phyloP scores from a whole-genome alignment of 2,329 filamentous ascomycete species.

The Plectosphaerella sp. region DNA sequence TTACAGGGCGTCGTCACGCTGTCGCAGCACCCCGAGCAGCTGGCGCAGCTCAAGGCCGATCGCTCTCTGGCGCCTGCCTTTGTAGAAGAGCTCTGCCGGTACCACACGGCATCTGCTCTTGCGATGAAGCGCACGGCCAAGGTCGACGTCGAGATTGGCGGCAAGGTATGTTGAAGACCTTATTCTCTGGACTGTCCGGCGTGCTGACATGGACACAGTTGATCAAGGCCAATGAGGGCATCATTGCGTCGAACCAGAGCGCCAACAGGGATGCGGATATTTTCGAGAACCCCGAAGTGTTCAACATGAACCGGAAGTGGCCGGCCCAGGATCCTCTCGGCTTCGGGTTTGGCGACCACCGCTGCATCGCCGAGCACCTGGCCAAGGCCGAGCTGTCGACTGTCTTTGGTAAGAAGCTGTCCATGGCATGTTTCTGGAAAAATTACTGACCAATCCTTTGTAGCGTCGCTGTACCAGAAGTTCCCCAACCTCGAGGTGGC shows the following conservation, averaged over 20 bases:
- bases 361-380: slow-evolving; percentile 40
- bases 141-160: slow-evolving; percentile 37
- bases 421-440: background rate
- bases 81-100: slow-evolving; percentile 44
- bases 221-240: slow-evolving; percentile 37
- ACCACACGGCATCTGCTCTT: slow-evolving; percentile 40
- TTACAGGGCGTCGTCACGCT: slow-evolving; percentile 37
- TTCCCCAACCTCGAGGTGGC: slow-evolving; percentile 34
- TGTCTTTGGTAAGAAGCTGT: slow-evolving; percentile 32
- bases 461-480: slow-evolving; percentile 27
- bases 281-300: slow-evolving; percentile 33
- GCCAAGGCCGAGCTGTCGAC: slow-evolving; percentile 35
- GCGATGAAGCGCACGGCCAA: slow-evolving; percentile 43
- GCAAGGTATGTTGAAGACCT: slow-evolving; percentile 21
- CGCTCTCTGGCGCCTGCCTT: slow-evolving; percentile 31
- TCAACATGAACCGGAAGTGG: slow-evolving; percentile 35
- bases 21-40: slow-evolving; percentile 35
- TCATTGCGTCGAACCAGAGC: slow-evolving; percentile 42
- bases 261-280: slow-evolving; percentile 42
- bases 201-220: slow-evolving; percentile 11
- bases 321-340: slow-evolving; percentile 30
- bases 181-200: background rate
- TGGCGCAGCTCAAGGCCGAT: slow-evolving; percentile 33
- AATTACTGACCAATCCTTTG: background rate
- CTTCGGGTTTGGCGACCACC: slow-evolving; percentile 40